Evolutionary conservation across 257 asterid species (phyloP).

Genomic region (Vinca minor): DNA sequence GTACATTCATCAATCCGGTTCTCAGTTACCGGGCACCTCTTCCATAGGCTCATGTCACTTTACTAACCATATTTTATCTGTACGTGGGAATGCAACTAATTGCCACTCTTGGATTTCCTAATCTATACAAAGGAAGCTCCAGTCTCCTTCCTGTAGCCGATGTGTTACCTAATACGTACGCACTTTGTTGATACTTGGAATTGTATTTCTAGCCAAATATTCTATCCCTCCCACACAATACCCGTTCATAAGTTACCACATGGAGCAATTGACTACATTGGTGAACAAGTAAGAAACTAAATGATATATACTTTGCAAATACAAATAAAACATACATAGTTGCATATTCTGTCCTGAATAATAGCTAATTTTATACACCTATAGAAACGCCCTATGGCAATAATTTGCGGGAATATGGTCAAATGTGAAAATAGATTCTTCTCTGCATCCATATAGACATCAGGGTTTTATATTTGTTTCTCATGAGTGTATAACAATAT

Average conservation of each 20-base stretch:
- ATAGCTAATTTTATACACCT: neutral
- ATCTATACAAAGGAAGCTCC: neutral
- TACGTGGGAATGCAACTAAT: neutral
- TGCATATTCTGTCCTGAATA: neutral
- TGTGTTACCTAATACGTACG: neutral
- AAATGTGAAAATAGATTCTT: neutral
- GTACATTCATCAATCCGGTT: no score
- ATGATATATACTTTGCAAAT: no score
- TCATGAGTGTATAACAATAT: no score
- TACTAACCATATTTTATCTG: neutral
- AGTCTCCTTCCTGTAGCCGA: neutral
- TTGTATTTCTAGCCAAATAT: neutral
- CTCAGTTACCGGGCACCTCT: no score
- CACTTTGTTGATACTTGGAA: neutral
- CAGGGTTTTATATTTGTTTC: neutral
- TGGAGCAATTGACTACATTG: no score
- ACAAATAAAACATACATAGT: neutral
- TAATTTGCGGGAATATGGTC: neutral
- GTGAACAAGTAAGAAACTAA: no score
- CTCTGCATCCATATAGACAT: neutral
- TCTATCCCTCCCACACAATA: neutral
- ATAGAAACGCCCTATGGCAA: neutral
- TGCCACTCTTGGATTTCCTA: neutral
- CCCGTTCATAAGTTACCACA: neutral
- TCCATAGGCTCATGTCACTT: neutral